These are phyloP conservation scores for Boletus huronensis DNA, from an alignment of 768 basidiomycete genomes.

Conservation along the genomic window DNA sequence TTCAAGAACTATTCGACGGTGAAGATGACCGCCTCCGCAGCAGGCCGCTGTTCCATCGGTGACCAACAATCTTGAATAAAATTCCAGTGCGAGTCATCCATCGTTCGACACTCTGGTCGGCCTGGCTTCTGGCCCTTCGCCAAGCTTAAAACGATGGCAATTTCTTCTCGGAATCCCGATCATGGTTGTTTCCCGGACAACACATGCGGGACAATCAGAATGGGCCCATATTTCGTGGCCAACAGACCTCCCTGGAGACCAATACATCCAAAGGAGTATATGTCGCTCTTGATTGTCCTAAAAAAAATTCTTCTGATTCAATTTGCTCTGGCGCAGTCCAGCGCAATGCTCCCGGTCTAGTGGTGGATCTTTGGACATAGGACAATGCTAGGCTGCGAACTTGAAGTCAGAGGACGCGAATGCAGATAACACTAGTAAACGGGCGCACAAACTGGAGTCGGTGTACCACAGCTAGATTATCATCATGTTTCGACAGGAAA, in stretches of 20 bases:
- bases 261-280: constrained; percentile 31
- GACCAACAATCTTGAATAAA: constrained; percentile 10
- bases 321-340: constrained; percentile 42
- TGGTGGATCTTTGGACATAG: constrained; percentile 23
- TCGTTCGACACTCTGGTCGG: not conserved
- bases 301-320: constrained; percentile 3
- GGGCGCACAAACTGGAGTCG: constrained; percentile 16
- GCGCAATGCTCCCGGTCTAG: constrained; percentile 34
- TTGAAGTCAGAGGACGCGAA: constrained; percentile 18
- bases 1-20: not conserved
- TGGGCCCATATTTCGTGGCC: not conserved
- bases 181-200: constrained; percentile 14
- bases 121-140: not conserved
- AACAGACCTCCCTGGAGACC: constrained; percentile 20
- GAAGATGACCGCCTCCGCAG: not conserved
- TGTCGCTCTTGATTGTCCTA: constrained; percentile 5
- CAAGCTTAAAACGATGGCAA: constrained; percentile 5
- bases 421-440: constrained; percentile 5
- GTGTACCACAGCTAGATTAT: not conserved
- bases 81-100: constrained; percentile 10
- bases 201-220: not conserved
- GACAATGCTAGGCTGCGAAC: too few relatives aligned
- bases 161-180: not conserved
- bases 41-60: not conserved
- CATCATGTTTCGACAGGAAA: constrained; percentile 10